phyloP scores from a whole-genome alignment of 306 rosid genomes.

The Dalbergia cochinchinensis region DNA sequence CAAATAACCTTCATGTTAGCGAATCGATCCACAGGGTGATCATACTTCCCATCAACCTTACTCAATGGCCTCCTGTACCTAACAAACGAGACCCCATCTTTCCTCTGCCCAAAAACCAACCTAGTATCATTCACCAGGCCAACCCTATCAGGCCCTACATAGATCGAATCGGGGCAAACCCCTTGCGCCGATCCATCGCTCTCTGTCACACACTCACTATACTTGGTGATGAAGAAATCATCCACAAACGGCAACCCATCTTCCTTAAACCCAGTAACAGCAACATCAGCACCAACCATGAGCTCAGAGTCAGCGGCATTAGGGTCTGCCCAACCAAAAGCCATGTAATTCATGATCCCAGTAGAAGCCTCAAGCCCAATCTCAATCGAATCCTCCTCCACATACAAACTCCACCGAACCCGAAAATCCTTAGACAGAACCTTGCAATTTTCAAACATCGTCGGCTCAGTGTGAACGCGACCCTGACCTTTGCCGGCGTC shows the following conservation, averaged over 20 bases:
- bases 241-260: constrained; percentile 80
- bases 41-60: constrained; percentile 63
- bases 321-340: constrained; percentile 89
- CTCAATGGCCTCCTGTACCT: constrained; percentile 75
- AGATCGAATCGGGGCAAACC: constrained; percentile 86
- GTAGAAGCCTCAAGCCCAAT: constrained; percentile 85
- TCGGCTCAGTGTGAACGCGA: constrained; percentile 55
- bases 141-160: constrained; percentile 52
- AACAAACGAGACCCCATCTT: constrained; percentile 77
- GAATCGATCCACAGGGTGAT: constrained; percentile 62
- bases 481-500: constrained; percentile 14
- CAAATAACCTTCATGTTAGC: constrained; percentile 80
- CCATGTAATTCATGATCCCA: constrained; percentile 76
- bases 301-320: constrained; percentile 52
- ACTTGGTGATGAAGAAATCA: constrained; percentile 76
- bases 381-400: constrained; percentile 61
- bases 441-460: constrained; percentile 82
- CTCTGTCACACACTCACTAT: constrained; percentile 65
- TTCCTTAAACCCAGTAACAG: constrained; percentile 73
- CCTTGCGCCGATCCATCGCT: constrained; percentile 66
- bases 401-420: constrained; percentile 78
- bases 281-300: constrained; percentile 89
- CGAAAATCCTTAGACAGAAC: constrained; percentile 60
- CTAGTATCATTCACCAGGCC: constrained; percentile 63
- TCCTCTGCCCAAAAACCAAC: constrained; percentile 78